Evolutionary conservation across 129 eudicot species (phyloP), one percentile per base, ranked within the genome.

Genomic region (carrot (Daucus carota)): DNA sequence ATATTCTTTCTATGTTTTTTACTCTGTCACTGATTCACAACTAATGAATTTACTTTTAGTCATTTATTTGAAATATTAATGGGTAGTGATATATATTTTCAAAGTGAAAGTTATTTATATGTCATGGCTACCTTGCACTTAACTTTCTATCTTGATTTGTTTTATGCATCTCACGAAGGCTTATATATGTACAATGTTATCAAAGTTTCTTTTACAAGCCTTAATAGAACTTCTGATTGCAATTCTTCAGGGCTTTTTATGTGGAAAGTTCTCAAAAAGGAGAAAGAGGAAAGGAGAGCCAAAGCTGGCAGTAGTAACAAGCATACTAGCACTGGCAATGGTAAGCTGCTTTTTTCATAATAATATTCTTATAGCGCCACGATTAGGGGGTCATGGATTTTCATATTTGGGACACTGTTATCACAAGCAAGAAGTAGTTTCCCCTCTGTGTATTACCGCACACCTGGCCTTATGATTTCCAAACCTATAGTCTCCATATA

Each of bases 251-350:
- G 80, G 9, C 65, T 65, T 75, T 73, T 50, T 29, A 24, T n/a
- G 76, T 73, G 60, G 41, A 28, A 77, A 94, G 98, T 81, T 86
- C 93, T n/a, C n/a, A n/a, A n/a, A n/a, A n/a, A n/a, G n/a, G n/a
- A n/a, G n/a, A n/a, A n/a, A n/a, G n/a, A n/a, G n/a, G n/a, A n/a
- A n/a, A n/a, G n/a, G n/a, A n/a, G n/a, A n/a, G n/a, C n/a, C n/a
- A n/a, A n/a, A n/a, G n/a, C n/a, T n/a, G n/a, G n/a, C n/a, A n/a
- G n/a, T n/a, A n/a, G n/a, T n/a, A n/a, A n/a, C n/a, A n/a, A n/a
- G n/a, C n/a, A n/a, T n/a, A n/a, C n/a, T n/a, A n/a, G n/a, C n/a
- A n/a, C n/a, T n/a, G n/a, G n/a, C 72, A 81, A 77, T 74, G 88
- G 98, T 93, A 81, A 78, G 79, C 48, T 83, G 74, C 48, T 33